Percentiles rank a stretch among this genome's conserved stretches.
These are phyloP conservation scores for Monosporascus sp. DNA, from an alignment of 2,329 filamentous ascomycete species.

Conservation along the genomic window DNA sequence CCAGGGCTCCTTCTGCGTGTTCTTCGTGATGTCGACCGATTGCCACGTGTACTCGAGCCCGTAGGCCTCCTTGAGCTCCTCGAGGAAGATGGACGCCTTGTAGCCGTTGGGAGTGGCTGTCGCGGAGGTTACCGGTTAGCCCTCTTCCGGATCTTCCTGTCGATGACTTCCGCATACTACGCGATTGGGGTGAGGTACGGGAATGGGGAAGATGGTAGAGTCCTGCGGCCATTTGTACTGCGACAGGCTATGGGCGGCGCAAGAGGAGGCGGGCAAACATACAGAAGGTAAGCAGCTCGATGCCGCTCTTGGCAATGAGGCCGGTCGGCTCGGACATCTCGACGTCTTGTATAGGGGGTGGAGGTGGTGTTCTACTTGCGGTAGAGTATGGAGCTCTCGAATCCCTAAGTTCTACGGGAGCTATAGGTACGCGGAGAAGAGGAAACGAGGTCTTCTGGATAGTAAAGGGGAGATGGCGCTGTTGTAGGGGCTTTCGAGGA, in stretches of 20 bases:
- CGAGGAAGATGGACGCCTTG: slow-evolving; percentile 57
- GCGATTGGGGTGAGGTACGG: no score
- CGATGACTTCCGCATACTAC: no score
- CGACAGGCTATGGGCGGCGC: not conserved
- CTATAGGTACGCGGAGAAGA: not conserved
- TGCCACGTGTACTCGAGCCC: slow-evolving; percentile 56
- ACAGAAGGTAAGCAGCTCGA: slow-evolving; percentile 58
- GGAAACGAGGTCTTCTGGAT: not conserved
- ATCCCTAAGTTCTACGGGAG: not conserved
- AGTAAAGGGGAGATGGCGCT: not conserved
- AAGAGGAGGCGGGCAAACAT: slow-evolving; percentile 5
- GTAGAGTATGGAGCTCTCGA: slow-evolving; percentile 11
- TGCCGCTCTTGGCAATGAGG: slow-evolving; percentile 56
- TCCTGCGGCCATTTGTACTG: not conserved
- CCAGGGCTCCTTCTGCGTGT: slow-evolving; percentile 64
- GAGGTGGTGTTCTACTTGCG: slow-evolving; percentile 5
- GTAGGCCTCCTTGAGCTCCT: slow-evolving; percentile 63
- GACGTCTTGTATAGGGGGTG: slow-evolving; percentile 6
- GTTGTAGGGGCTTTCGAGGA: not conserved
- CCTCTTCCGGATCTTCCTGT: not conserved
- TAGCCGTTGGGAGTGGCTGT: slow-evolving; percentile 46
- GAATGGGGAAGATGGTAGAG: slow-evolving; percentile 2
- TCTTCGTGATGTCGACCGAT: slow-evolving; percentile 52
- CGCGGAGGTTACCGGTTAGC: not conserved
- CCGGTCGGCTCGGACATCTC: slow-evolving; percentile 44